Conservation (phyloP, 2,329 filamentous ascomycete genomes). For the Neofusicoccum umdonicola region DNA sequence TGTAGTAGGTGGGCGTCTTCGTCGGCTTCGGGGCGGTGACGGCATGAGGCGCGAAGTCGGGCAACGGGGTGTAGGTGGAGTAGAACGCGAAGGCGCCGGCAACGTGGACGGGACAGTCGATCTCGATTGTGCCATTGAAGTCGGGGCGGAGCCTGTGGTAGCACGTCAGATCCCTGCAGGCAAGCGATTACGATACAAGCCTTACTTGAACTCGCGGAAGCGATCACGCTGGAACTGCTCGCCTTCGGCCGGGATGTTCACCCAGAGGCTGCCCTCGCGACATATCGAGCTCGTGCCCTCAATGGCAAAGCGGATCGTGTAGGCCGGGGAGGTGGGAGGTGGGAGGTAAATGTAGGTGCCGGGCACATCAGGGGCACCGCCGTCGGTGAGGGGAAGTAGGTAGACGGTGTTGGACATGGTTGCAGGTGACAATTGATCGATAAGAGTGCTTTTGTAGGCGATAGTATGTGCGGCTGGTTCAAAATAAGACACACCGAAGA, state of each 20-base stretch:
- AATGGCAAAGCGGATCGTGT: conserved; percentile 83
- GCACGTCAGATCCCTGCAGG: not conserved
- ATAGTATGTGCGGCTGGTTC: not conserved
- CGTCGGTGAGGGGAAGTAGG: conserved; percentile 84
- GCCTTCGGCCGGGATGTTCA: conserved; percentile 83
- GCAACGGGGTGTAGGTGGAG: conserved; percentile 84
- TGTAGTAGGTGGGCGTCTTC: conserved; percentile 78
- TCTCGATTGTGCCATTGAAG: conserved; percentile 88
- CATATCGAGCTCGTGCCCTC: conserved; percentile 96
- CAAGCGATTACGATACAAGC: conserved; percentile 20
- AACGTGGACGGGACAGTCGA: conserved; percentile 79
- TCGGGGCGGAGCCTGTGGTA: conserved; percentile 72
- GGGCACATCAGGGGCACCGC: conserved; percentile 84
- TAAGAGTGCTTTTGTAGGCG: not conserved
- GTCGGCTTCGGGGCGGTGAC: conserved; percentile 54
- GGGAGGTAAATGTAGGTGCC: conserved; percentile 91
- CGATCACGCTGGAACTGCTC: conserved; percentile 71
- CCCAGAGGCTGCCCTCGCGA: conserved; percentile 89
- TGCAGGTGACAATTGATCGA: not conserved
- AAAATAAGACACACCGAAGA: conserved; percentile 4
- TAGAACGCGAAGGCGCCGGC: conserved; percentile 94
- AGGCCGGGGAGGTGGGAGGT: conserved; percentile 67
- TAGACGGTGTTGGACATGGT: conserved; percentile 56
- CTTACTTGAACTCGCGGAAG: conserved; percentile 88
- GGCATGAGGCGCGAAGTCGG: conserved; percentile 66